Evolutionary conservation across 2,329 filamentous ascomycete species (phyloP).

Genomic region (Fusarium setosum): DNA sequence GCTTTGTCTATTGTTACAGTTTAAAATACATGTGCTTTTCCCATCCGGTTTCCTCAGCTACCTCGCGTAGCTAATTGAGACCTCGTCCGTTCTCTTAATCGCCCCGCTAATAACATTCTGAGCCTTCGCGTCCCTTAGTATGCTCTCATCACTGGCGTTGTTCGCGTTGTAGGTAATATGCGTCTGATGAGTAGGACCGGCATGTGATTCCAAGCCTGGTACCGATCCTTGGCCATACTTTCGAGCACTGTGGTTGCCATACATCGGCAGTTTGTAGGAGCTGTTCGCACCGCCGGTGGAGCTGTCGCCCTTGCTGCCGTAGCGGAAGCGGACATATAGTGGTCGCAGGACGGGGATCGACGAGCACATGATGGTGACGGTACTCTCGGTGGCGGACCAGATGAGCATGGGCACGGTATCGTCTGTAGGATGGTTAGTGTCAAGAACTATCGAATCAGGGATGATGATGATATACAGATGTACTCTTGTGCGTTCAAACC

Average conservation of each 20-base stretch:
- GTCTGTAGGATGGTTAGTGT: neutral
- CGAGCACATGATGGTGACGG: conserved; percentile 27
- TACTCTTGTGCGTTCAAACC: conserved; percentile 21
- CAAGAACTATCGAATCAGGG: accelerated
- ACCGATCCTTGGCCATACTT: conserved; percentile 9
- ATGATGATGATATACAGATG: neutral
- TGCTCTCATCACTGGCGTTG: conserved; percentile 29
- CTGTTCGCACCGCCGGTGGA: neutral
- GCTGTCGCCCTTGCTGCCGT: conserved; percentile 24
- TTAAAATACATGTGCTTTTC: too few relatives aligned
- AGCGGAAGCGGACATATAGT: conserved; percentile 18
- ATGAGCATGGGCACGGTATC: conserved; percentile 31
- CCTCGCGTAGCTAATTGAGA: conserved; percentile 22
- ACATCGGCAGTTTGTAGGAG: conserved; percentile 20
- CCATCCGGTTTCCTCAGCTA: too few relatives aligned
- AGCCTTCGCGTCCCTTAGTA: conserved; percentile 13
- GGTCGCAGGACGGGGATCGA: conserved; percentile 25
- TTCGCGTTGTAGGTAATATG: conserved; percentile 5
- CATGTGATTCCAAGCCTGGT: neutral
- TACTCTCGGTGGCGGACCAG: conserved; percentile 30
- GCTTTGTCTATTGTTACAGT: too few relatives aligned
- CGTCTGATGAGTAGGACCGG: neutral
- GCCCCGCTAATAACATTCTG: conserved; percentile 1
- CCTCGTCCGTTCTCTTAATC: conserved; percentile 21
- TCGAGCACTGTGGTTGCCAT: conserved; percentile 15